Evolutionary conservation across 2,329 filamentous ascomycete species (phyloP).

Genomic region (Epichloe bromicola): DNA sequence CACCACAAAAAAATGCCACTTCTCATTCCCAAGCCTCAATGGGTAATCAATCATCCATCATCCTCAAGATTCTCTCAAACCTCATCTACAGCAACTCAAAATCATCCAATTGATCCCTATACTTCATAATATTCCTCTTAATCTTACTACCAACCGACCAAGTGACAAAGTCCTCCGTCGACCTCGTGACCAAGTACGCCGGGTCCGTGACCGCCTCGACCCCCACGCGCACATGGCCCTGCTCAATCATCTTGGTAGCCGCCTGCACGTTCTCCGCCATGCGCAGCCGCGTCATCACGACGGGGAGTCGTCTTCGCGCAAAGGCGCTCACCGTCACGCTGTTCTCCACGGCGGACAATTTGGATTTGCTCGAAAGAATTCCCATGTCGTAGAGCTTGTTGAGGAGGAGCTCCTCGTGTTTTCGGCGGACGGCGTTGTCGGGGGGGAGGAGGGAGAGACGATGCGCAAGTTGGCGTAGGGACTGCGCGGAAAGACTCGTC

Average conservation of each 20-base stretch:
- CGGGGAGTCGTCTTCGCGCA: conserved; percentile 68
- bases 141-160: conserved; percentile 97
- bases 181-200: conserved; percentile 76
- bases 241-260: conserved; percentile 78
- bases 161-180: conserved; percentile 91
- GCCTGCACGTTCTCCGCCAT: conserved; percentile 90
- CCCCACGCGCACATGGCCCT: conserved; percentile 84
- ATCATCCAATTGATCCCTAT: conserved; percentile 88
- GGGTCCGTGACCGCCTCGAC: conserved; percentile 84
- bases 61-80: background rate
- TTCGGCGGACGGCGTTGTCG: conserved; percentile 61
- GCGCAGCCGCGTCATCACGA: conserved; percentile 78
- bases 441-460: conserved; percentile 72
- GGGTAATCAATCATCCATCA: background rate
- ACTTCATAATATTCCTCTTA: conserved; percentile 90
- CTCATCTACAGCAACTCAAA: conserved; percentile 66
- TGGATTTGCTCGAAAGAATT: conserved; percentile 61
- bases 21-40: background rate
- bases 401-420: conserved; percentile 76
- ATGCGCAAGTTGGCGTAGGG: conserved; percentile 82
- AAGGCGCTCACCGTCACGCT: conserved; percentile 83
- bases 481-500: conserved; percentile 31
- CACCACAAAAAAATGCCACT: background rate
- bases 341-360: conserved; percentile 75
- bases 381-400: conserved; percentile 93